phyloP scores from a whole-genome alignment of 441 rosid species.

The Populus tomentosa region DNA sequence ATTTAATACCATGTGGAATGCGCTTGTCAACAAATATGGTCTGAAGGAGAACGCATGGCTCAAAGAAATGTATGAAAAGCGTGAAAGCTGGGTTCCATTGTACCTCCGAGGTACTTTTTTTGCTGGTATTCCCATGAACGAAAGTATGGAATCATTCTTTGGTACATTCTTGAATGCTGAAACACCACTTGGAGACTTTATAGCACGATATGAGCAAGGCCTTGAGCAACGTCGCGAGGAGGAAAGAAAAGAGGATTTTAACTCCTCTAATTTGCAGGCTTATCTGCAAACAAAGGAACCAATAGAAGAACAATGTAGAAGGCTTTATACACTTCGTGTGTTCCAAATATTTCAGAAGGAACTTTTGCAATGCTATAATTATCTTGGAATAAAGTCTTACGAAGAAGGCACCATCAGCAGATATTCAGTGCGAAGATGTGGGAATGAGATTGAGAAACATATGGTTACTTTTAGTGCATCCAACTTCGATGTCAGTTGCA shows the following conservation, averaged over 20 bases:
- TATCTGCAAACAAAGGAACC: slow-evolving; percentile 70
- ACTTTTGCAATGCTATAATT: slow-evolving; percentile 55
- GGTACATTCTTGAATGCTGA: slow-evolving; percentile 45
- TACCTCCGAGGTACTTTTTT: slow-evolving; percentile 65
- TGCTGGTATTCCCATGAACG: slow-evolving; percentile 65
- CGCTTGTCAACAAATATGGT: slow-evolving; percentile 55
- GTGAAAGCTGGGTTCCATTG: slow-evolving; percentile 77
- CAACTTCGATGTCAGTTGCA: slow-evolving; percentile 55
- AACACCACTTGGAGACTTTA: slow-evolving; percentile 56
- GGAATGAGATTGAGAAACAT: slow-evolving; percentile 63
- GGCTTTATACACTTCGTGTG: slow-evolving; percentile 56
- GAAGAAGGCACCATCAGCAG: slow-evolving; percentile 70
- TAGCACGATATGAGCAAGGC: slow-evolving; percentile 57
- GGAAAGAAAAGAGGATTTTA: slow-evolving; percentile 78
- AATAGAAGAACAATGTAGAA: slow-evolving; percentile 71
- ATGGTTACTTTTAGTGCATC: slow-evolving; percentile 62
- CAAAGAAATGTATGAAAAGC: slow-evolving; percentile 60
- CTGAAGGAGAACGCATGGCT: slow-evolving; percentile 67
- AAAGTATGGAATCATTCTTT: slow-evolving; percentile 53
- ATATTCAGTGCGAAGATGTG: slow-evolving; percentile 58
- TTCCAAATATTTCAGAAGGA: slow-evolving; percentile 75
- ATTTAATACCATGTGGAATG: slow-evolving; percentile 62
- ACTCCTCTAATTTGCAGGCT: slow-evolving; percentile 56
- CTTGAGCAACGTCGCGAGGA: slow-evolving; percentile 70
- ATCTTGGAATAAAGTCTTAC: slow-evolving; percentile 53